Evolutionary conservation across 768 basidiomycete genomes (phyloP).

Genomic region (Myochromella boudieri): DNA sequence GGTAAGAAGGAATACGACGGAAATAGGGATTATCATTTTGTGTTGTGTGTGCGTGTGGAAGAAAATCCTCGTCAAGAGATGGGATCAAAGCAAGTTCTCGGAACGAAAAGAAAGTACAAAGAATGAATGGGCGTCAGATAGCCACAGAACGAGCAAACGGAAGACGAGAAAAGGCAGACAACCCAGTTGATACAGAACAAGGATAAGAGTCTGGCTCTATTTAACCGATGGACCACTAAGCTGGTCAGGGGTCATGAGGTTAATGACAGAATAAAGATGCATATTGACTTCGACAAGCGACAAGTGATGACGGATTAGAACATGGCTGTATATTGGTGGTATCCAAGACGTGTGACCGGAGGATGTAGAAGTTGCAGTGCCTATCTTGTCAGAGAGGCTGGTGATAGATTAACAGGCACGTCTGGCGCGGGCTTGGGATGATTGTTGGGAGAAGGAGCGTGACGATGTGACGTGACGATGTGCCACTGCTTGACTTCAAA

Average conservation of each 20-base stretch:
- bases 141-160: slow-evolving; percentile 6
- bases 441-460: too few relatives aligned
- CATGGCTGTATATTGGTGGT: background rate
- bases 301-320: slow-evolving; percentile 3
- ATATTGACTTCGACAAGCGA: slow-evolving; percentile 1
- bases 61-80: slow-evolving; percentile 12
- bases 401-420: too few relatives aligned
- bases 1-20: slow-evolving; percentile 8
- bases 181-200: slow-evolving; percentile 11
- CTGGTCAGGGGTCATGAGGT: background rate
- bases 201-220: background rate
- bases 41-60: slow-evolving; percentile 3
- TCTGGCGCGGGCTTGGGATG: too few relatives aligned
- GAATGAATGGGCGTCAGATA: slow-evolving; percentile 15
- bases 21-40: slow-evolving; percentile 11
- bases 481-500: too few relatives aligned
- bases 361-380: too few relatives aligned
- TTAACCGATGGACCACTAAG: background rate
- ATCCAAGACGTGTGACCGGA: background rate
- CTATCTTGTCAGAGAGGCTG: too few relatives aligned
- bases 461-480: too few relatives aligned
- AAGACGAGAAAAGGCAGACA: slow-evolving; percentile 11
- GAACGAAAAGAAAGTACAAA: slow-evolving; percentile 1
- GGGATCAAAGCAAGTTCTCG: background rate
- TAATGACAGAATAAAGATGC: background rate